Base-by-base conservation (phyloP, 2,329 filamentous ascomycete genomes). In the Bipolaris cookei region DNA sequence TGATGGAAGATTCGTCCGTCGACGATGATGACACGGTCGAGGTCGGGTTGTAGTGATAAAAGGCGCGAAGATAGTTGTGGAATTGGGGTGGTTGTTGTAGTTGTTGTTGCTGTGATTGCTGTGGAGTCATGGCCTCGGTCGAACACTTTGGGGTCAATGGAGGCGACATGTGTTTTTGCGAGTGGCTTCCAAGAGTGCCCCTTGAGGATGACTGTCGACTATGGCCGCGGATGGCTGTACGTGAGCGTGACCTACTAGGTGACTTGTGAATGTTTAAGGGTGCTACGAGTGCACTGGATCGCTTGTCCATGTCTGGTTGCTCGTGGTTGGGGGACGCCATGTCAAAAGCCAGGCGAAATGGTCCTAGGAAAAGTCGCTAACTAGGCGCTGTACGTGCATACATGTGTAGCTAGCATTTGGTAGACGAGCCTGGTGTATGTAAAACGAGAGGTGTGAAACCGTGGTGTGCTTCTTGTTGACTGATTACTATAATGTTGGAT, bases 61-160 rank as follows among this genome's bases (percentile, higher is more conserved):
- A 94, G 47, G 95, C 95, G 64, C 95, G 90, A 43, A 99, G 83
- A 73, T 97, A 99, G 81, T 95, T 96, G 83, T 96, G 90, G 73
- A 97, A 97, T 56, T 92, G 83, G 2, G 89, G 85, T 62, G 86
- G 82, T 6, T 82, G 77, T 68, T 68, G 38, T 13, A 18, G 85
- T 62, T 86, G 82, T 5, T 82, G 77, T 68, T 68, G 76, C 74
- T 25, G 23, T 8, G 60, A 78, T 69, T 66, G 76, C 74, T 61
- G 78, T 68, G 65, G 79, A 67, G 66, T 77, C 72, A 84, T 81
- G 63, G 84, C 80, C 72, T 91, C 88, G 71, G 84, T 83, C 21
- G 86, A 88, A 69, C 83, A 84, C 76, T 88, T 87, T 16, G 90
- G 91, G 7, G 90, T 93, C 61, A 88, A 81, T 39, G 91, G 90